Conservation (phyloP, 495 filamentous ascomycete species). For the Diplogelasinospora grovesii region DNA sequence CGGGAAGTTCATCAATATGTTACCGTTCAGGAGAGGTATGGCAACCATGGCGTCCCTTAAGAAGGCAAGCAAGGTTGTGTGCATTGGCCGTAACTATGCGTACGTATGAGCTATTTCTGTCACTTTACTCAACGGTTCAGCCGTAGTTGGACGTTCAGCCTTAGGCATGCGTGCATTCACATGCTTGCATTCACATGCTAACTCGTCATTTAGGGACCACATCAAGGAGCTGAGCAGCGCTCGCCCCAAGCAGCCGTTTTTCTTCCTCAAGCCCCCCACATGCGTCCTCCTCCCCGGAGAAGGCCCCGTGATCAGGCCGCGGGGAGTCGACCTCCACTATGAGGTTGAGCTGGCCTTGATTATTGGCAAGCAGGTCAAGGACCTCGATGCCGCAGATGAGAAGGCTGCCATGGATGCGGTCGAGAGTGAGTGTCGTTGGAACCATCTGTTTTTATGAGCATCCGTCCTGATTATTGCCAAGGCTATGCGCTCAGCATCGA, state of each 20-base stretch:
- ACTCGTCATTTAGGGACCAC: conserved; percentile 64
- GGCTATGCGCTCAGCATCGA: conserved; percentile 83
- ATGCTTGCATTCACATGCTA: conserved; percentile 7
- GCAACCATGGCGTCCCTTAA: conserved; percentile 54
- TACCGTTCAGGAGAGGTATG: conserved; percentile 29
- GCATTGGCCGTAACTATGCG: conserved; percentile 98
- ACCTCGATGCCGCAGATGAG: conserved; percentile 62
- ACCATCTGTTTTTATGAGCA: neutral
- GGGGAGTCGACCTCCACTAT: conserved; percentile 80
- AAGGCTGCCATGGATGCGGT: conserved; percentile 56
- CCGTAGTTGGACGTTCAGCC: too few species aligned
- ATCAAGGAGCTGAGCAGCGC: conserved; percentile 84
- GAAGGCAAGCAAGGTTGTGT: conserved; percentile 83
- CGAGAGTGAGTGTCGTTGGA: conserved; percentile 38
- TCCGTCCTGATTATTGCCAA: conserved; percentile 19
- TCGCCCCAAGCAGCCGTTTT: conserved; percentile 87
- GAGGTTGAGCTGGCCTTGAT: conserved; percentile 90
- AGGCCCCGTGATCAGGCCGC: conserved; percentile 78
- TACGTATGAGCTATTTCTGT: conserved; percentile 39
- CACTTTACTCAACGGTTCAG: too few species aligned
- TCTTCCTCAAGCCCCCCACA: conserved; percentile 91
- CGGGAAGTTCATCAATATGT: conserved; percentile 23
- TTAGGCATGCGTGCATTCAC: too few species aligned
- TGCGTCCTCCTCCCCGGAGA: conserved; percentile 69
- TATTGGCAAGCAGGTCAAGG: conserved; percentile 68